phyloP scores from a whole-genome alignment of 2,329 filamentous ascomycete genomes.

The Amauroascus verrucosus region DNA sequence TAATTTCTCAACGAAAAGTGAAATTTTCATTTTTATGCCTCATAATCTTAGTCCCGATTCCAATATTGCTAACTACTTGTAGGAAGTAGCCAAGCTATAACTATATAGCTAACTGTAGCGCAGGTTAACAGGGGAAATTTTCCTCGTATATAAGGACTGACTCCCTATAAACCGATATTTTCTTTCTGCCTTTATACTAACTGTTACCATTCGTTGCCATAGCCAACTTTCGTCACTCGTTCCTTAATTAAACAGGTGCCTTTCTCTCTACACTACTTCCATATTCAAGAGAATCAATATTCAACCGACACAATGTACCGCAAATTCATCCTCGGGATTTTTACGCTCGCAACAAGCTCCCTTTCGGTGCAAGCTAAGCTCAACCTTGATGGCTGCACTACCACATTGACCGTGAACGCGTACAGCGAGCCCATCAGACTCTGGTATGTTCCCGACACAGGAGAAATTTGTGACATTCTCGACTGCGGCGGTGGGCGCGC shows the following conservation, averaged over 20 bases:
- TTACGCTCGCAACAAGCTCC: constrained; percentile 2
- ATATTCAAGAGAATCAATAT: background rate
- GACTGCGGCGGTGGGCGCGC: constrained; percentile 60
- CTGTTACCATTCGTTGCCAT: background rate
- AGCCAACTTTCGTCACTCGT: constrained; percentile 5
- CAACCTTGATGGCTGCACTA: constrained; percentile 9
- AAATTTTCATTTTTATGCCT: too few relatives aligned
- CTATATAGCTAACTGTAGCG: too few relatives aligned
- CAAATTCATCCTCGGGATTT: constrained; percentile 1
- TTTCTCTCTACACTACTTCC: background rate
- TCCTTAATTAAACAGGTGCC: background rate
- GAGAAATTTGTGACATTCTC: constrained; percentile 53
- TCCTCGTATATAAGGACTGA: background rate
- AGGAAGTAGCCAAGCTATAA: too few relatives aligned
- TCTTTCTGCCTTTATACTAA: background rate
- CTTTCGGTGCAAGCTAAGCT: constrained; percentile 1
- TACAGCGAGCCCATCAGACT: background rate
- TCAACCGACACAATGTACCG: background rate
- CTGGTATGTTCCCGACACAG: constrained; percentile 53
- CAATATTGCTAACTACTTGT: too few relatives aligned
- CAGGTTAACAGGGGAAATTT: background rate
- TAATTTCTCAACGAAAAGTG: too few relatives aligned
- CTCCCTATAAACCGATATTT: background rate
- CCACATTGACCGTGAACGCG: constrained; percentile 2
- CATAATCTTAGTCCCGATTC: too few relatives aligned